Evolutionary conservation across 306 rosid genomes (phyloP), one percentile per base, ranked within the genome.

Genomic region (Potentilla sterilis): DNA sequence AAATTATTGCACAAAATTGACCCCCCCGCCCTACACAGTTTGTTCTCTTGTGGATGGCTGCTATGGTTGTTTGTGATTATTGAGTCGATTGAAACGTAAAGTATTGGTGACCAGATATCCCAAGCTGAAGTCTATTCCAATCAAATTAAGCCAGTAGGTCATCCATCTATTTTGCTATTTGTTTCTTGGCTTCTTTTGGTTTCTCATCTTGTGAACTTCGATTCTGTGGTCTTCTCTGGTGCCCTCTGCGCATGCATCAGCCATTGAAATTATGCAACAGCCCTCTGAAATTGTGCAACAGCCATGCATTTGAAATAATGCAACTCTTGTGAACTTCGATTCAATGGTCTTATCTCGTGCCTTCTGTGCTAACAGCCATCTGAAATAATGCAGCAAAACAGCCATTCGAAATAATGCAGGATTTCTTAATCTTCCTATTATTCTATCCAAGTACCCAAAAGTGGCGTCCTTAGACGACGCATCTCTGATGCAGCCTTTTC

Each of bases 121-220:
- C 49, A 80, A 24, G 49, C 35, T 12, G 68, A 7, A 35, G 14
- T 87, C 77, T 67, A 77, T 81, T 76, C 67, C 57, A 49, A 52
- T 49, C 81, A 44, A 73, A 73, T 69, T 61, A 28, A 32, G n/a
- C 19, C 0, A 44, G 22, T 7, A 13, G 61, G 19, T 58, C 62
- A 82, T 72, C 85, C 8, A 61, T 61, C 43, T 73, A 71, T 46
- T 46, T 0, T 2, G 12, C 51, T 3, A 46, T 81, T 58, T 67
- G 43, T 18, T 46, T 81, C 87, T 87, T 75, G 93, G 81, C 83
- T 76, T 83, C 55, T 73, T 73, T 79, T 74, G 69, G 24, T 82
- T 78, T 63, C 66, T 40, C 82, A 72, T 84, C 92, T 75, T 76
- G 93, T 87, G 91, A 91, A 28, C 62, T 75, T 76, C 28, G 28